Evolutionary conservation across 148 eudicot species (phyloP), one percentile per base, ranked within the genome.

Genomic region (Chenopodium suecicum): DNA sequence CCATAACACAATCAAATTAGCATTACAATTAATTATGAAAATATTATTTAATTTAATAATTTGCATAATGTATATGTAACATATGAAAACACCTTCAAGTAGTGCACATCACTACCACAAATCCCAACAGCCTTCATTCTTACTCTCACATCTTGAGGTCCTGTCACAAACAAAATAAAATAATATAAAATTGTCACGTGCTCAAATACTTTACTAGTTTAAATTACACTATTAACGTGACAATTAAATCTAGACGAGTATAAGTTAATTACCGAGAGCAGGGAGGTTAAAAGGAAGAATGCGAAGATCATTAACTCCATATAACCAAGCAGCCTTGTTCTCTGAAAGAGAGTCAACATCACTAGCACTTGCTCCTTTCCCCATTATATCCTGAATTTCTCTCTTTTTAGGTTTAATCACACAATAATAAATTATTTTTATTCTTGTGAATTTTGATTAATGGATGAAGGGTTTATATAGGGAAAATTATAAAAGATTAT

Each of bases 51-150:
- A 52, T 9, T 52, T 3, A 52, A 1, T 1, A 52, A 10, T 10
- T 52, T 9, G 56, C 56, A 52, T 52, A 14, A 52, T 14, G 12
- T 52, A 52, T 2, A 52, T 52, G 56, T n/a, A 60, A 60, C 29
- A 63, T 52, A 25, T 2, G 52, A 52, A 47, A 54, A 50, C 19
- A 92, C 98, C 98, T 92, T 92, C 81, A 91, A 90, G 76, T 91
- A 92, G 81, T 92, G 97, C 84, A 94, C 98, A 88, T 94, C 98
- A 85, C 98, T 94, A 37, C 97, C 98, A 79, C 98, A 94, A 14
- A 94, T 94, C 66, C 98, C 98, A 64, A 94, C 98, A 80, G 98
- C 97, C 86, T 94, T 94, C 91, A 94, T 94, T 77, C 87, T 88
- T 3, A 94, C 90, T 83, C 89, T 88, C 66, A 89, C 97, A 90